phyloP scores from a whole-genome alignment of 352 stramenopile genomes.

The Phytophthora quininea region DNA sequence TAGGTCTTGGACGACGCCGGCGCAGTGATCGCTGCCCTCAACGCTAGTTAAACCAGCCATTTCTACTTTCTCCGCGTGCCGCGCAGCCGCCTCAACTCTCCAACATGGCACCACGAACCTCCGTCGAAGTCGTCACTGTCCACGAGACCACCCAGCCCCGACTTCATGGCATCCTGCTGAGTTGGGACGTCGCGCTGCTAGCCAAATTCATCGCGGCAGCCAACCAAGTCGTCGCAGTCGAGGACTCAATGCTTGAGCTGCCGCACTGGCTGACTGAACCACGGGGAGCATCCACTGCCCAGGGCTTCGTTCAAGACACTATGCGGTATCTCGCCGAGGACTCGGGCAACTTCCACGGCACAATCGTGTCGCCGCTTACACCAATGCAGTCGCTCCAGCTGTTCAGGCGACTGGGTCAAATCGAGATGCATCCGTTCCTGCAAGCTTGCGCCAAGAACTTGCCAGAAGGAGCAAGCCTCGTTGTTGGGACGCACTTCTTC shows the following conservation, averaged over 20 bases:
- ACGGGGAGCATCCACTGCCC: conserved; percentile 32
- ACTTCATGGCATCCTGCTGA: conserved; percentile 25
- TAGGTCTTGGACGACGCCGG: neutral
- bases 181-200: conserved; percentile 23
- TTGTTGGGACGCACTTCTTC: conserved; percentile 31
- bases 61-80: neutral
- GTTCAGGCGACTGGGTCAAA: conserved; percentile 37
- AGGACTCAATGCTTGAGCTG: conserved; percentile 20
- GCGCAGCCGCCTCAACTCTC: neutral
- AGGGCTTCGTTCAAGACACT: conserved; percentile 29
- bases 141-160: conserved; percentile 7
- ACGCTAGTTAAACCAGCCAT: no score
- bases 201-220: conserved; percentile 28
- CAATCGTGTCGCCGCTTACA: conserved; percentile 33
- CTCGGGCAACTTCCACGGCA: conserved; percentile 17
- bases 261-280: conserved; percentile 38
- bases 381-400: conserved; percentile 35
- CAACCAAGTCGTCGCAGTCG: conserved; percentile 32
- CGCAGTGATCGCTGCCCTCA: no score
- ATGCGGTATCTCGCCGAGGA: conserved; percentile 36
- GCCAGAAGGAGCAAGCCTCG: conserved; percentile 19
- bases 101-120: conserved; percentile 25
- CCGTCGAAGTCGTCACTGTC: conserved; percentile 12
- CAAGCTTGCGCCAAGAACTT: conserved; percentile 43
- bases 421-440: conserved; percentile 52